A percentile compares a stretch with the other conserved stretches of the same genome.
These are phyloP conservation scores for Metschnikowia sp. DNA, from an alignment of 805 yeast genomes.

Conservation along the genomic window DNA sequence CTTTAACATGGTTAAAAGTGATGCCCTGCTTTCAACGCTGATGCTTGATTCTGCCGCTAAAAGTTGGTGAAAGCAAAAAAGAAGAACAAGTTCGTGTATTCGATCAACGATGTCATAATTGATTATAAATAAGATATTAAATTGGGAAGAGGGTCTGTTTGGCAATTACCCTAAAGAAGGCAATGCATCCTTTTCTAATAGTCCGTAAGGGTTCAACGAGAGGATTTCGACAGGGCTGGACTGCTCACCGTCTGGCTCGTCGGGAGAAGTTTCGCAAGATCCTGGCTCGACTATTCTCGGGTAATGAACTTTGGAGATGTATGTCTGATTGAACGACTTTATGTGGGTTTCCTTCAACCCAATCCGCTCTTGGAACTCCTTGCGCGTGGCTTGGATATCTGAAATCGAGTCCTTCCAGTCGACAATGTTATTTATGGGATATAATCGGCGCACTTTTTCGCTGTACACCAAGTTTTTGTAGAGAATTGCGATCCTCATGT, in stretches of 20 bases:
- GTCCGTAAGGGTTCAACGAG: constrained; percentile 11
- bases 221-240: constrained; percentile 9
- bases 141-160: no score
- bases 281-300: constrained; percentile 7
- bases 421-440: constrained; percentile 22
- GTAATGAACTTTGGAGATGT: constrained; percentile 13
- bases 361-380: constrained; percentile 20
- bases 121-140: no score
- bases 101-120: no score
- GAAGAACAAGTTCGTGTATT: no score
- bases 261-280: not conserved
- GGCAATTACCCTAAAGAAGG: constrained; percentile 1
- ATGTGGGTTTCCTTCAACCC: constrained; percentile 27
- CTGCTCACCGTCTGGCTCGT: not conserved
- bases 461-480: constrained; percentile 30
- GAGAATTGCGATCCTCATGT: constrained; percentile 25
- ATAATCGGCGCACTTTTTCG: constrained; percentile 17
- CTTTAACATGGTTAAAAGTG: no score
- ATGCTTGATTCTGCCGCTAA: no score
- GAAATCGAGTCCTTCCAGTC: constrained; percentile 28
- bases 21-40: no score
- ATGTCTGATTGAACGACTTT: constrained; percentile 13
- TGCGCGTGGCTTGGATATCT: constrained; percentile 23
- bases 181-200: constrained; percentile 9
- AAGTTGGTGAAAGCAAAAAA: no score